Evolutionary conservation across 2,329 filamentous ascomycete genomes (phyloP), one percentile per base, ranked within the genome.

Genomic region (Cytospora schulzeri): DNA sequence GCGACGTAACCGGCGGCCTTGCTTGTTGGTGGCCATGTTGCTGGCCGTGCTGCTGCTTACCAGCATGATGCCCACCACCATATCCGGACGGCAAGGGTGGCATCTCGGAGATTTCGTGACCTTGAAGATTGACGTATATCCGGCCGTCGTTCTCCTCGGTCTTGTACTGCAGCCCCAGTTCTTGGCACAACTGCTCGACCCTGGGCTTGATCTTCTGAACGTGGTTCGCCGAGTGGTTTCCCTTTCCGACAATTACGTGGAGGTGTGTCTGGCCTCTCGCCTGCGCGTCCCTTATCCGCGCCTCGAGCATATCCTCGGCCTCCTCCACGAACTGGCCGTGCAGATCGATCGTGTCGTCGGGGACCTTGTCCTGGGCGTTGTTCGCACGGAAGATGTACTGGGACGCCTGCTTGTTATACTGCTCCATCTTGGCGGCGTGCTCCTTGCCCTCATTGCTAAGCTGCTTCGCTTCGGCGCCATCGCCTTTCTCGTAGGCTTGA

Each of bases 311-410:
- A 68, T 92, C 86, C 80, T 97, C 93, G 6, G 95, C 95, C 80
- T 98, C 95, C 75, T 97, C 92, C 65, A 97, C 93, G 72, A 90
- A 97, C 74, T 96, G 91, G 3, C 95, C 95, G 76, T 99, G 95
- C 56, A 99, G 83, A 78, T 99, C 95, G 71, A 99, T 93, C 11
- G 91, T 92, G 77, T 98, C 94, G 50, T 82, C 81, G 19, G 86
- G 84, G 12, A 96, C 90, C 67, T 90, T 87, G 22, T 87, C 91
- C 3, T 82, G 76, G 24, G 91, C 88, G 75, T 98, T 98, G 81
- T 97, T 97, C 79, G 94, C 92, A 50, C 93, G 89, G 81, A 99
- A 97, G 75, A 98, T 98, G 77, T 86, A 96, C 65, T 97, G 91
- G 66, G 91, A 92, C 1, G 95, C 95, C 77, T 97, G 92, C 69